Evolutionary conservation across 768 basidiomycete genomes (phyloP), one percentile per base, ranked within the genome.

Genomic region (Leccinum barrowsii): DNA sequence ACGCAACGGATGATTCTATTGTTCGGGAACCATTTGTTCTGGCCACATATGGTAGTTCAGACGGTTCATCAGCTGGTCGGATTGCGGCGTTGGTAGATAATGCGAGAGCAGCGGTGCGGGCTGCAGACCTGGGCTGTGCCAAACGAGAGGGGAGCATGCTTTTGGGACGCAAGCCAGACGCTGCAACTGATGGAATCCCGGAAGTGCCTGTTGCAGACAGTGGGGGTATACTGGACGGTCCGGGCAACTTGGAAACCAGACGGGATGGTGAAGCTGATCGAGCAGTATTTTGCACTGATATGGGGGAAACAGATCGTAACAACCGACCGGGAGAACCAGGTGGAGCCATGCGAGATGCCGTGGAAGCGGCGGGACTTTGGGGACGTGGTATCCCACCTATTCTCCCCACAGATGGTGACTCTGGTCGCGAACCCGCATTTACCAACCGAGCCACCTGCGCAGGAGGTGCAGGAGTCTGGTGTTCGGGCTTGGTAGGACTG

Each of bases 61-160:
- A 74, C 8, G 55, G 62, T 42, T 71, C 73, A 21, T 72, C 73
- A 15, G 56, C 47, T 44, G 58, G 60, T 52, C 61, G 66, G 13
- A 64, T 55, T 53, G 59, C 65, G 44, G 50, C 63, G 46, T 58
- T 74, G 56, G 44, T 75, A 60, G 57, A 62, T 48, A 65, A 51
- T 28, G 61, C 28, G 34, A 59, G 58, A 28, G 57, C 58, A 40
- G 64, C 50, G 6, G 82, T 69, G 37, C 81, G 80, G 7, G 51
- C 32, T 12, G 65, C 30, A 54, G 82, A 70, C 42, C 86, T 82
- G 12, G 89, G 87, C 48, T 85, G 78, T 21, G 82, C 89, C 8
- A 93, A 76, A 30, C 89, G 83, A 44, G 91, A 92, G 17, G 92
- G 90, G 35, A 91, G 71, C 72, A 88, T 73, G 62, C 80, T 88